Evolutionary conservation across 2,329 filamentous ascomycete species (phyloP), one percentile per base, ranked within the genome.

Genomic region (Ceratocystis colombiana): DNA sequence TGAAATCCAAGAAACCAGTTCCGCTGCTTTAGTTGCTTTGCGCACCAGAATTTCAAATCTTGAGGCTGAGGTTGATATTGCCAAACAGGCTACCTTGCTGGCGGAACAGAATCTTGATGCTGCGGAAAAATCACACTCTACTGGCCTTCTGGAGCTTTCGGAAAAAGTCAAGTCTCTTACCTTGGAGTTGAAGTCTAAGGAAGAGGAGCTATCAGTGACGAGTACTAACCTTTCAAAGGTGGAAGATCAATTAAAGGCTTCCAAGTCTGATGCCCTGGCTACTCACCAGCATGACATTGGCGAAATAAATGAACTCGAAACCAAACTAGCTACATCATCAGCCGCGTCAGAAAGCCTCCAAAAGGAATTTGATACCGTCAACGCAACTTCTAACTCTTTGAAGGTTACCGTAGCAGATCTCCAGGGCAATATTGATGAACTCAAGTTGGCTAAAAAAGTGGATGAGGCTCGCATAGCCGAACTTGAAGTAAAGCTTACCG

Each of bases 1-100:
- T 63, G 93, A 97, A 75, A 80, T 95, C 15, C 88, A 89, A 1
- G 88, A 94, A 70, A 75, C 94, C 2, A 80, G 85, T 64, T 79
- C 86, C 10, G 82, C 84, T 53, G 86, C 93, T 74, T 84, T 94
- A 46, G 82, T 85, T 64, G 82, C 80, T 59, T 82, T 97, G 15
- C 86, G 87, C 70, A 76, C 79, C 2, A 85, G 94, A 71, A 84
- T 95, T 33, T 79, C 82, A 22, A 80, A 77, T 1, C 77, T 96
- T 25, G 86, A 87, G 74, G 79, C 82, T 2, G 88, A 95, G 70
- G 79, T 96, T 3, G 81, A 83, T 1, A 82, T 84, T 12, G 85
- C 86, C 8, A 85, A 88, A 70, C 88, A 94, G 71, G 88, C 87
- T 55, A 85, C 83, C 50, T 77, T 84, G 68, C 80, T 82, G n/a